Base-by-base conservation (phyloP, 179 eudicot genomes). In the Carnegiea gigantea region DNA sequence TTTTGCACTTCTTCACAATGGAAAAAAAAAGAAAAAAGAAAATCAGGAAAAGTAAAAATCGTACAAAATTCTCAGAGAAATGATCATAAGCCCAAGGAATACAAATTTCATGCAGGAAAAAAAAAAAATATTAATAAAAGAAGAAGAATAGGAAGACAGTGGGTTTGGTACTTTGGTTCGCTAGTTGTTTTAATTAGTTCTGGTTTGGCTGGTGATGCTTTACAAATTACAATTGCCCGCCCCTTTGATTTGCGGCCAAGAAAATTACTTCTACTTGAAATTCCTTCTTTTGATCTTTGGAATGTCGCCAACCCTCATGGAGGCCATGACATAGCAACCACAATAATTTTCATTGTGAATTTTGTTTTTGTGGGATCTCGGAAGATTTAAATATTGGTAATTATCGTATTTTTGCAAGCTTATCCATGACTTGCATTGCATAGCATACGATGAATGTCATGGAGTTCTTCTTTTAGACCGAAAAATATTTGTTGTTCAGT, bases 201-300 rank as follows among this genome's bases (percentile, higher is more conserved):
- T n/a, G n/a, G n/a, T n/a, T n/a, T n/a, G 78, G 78, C 78, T 28
- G 65, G 64, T 54, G 64, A 49, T 48, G 68, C 71, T 67, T 28
- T 67, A 67, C 62, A 9, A 67, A 28, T 28, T 67, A 67, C 62
- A 9, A 67, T 67, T 23, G 18, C 71, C 38, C 28, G 71, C 36
- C 18, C 18, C 38, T 67, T 26, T 30, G 17, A 67, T 26, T 67
- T 67, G 9, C 26, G 18, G 38, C 71, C 71, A 67, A 24, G 38
- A 67, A 67, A 67, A 28, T 7, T 65, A 67, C 38, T 9, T 11
- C 33, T 28, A 67, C 33, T 28, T 67, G 9, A 48, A 60, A 60
- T 20, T 60, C 71, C 1, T 28, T 30, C 71, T 67, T 67, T 67
- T 14, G 44, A 40, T 40, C 44, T 40, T 40, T 40, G 44, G 44